Evolutionary conservation across 2,329 filamentous ascomycete species (phyloP).

Genomic region (Ramichloridium luteum): DNA sequence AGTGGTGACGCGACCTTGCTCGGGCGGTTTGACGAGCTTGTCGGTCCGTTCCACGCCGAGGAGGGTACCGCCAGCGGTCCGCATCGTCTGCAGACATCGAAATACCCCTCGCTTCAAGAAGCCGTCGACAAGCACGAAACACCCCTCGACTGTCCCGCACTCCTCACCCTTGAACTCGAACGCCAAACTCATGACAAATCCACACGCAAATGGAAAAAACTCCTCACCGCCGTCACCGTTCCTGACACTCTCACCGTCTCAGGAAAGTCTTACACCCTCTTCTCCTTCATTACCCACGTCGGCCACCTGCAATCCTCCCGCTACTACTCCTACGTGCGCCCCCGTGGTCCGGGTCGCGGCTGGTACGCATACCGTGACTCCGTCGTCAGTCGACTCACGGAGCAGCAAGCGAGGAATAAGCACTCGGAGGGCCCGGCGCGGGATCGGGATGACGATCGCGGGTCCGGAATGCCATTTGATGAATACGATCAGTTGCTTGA

Average conservation of each 20-base stretch:
- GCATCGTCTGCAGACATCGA: slow-evolving; percentile 19
- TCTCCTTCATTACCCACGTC: slow-evolving; percentile 48
- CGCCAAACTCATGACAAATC: slow-evolving; percentile 45
- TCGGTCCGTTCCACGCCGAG: slow-evolving; percentile 15
- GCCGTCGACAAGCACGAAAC: slow-evolving; percentile 26
- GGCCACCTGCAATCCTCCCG: slow-evolving; percentile 46
- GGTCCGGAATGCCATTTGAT: slow-evolving; percentile 14
- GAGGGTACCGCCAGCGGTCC: slow-evolving; percentile 12
- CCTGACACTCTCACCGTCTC: slow-evolving; percentile 42
- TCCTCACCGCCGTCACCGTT: slow-evolving; percentile 44
- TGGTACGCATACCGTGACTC: slow-evolving; percentile 48
- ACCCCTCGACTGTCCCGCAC: slow-evolving; percentile 20
- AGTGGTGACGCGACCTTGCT: slow-evolving; percentile 5
- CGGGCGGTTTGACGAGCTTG: slow-evolving; percentile 13
- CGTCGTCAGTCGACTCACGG: slow-evolving; percentile 43
- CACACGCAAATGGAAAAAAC: slow-evolving; percentile 44
- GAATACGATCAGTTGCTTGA: slow-evolving; percentile 7
- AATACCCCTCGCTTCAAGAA: slow-evolving; percentile 29
- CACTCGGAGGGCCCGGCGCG: slow-evolving; percentile 8
- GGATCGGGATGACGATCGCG: slow-evolving; percentile 4
- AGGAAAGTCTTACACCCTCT: slow-evolving; percentile 41
- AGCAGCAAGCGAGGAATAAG: slow-evolving; percentile 39
- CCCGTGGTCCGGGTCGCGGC: slow-evolving; percentile 41
- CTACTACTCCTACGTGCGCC: slow-evolving; percentile 49
- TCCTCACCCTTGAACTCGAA: slow-evolving; percentile 39